Evolutionary conservation across 1,284 basidiomycete species (phyloP), one percentile per base, ranked within the genome.

Genomic region (Leccinum variabile): DNA sequence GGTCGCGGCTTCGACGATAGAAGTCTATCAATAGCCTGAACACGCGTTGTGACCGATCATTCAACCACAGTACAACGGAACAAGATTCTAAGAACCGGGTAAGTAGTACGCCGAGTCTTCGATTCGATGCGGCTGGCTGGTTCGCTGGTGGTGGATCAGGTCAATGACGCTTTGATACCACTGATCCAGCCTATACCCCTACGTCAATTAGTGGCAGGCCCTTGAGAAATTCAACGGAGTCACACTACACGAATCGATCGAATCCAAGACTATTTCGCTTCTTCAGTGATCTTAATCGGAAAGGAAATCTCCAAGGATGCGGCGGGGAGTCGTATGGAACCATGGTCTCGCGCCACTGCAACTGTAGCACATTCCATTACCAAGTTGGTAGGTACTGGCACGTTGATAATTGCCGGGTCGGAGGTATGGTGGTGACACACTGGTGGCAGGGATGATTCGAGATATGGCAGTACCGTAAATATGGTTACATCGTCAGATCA

Each of bases 401-500:
- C 22, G 13, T 25, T 50, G 8, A 14, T 50, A 50, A 50, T 50
- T 50, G 49, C 49, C 49, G 22, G 46, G 22, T 50, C 22, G 13
- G 49, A 25, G 49, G 49, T 25, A 50, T 22, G 49, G 49, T 25
- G 49, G 49, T 50, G 49, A 50, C 49, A 50, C 22, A 50, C 13
- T 14, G 22, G 49, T 50, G 46, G 46, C 46, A 49, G 46, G 46
- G 46, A 13, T 8, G 22, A 60, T 60, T 61, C 44, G 53, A 61
- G 32, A 59, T 6, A 18, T 71, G 46, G 13, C 46, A 50, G 13
- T 5, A 50, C 22, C 49, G 14, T 50, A 50, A 50, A 50, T 25
- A 50, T 16, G 7, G 5, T 16, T 9, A 13, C 22, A 25, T 50
- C 49, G 11, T 14, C 56, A 60, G 63, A 68, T 66, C 53, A 59